Conservation (phyloP, 768 basidiomycete species). For the Mycena sanguinolenta region DNA sequence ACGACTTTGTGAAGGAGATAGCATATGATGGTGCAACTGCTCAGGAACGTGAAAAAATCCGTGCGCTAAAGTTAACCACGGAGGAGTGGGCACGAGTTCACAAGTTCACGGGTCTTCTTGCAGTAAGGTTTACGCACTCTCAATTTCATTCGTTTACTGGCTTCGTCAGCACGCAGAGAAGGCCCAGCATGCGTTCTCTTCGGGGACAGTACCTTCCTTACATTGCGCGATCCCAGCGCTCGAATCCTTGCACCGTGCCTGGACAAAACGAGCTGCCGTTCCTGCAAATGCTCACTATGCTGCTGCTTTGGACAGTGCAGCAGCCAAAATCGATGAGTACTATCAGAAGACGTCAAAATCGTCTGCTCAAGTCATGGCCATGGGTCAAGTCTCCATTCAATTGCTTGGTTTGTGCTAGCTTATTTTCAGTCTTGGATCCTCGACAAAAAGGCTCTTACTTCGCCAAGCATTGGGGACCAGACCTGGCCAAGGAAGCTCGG, state of each 20-base stretch:
- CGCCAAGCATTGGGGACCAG: background rate
- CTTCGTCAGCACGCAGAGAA: constrained; percentile 43
- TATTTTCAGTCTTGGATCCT: background rate
- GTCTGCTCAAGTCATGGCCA: constrained; percentile 42
- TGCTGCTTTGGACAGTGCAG: constrained; percentile 40
- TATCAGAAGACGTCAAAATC: constrained; percentile 41
- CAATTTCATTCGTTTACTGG: background rate
- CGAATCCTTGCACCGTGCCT: constrained; percentile 46
- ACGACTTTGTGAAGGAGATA: constrained; percentile 44
- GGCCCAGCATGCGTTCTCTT: constrained; percentile 51
- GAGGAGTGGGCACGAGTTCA: constrained; percentile 45
- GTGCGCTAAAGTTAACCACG: constrained; percentile 33
- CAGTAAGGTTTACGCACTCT: constrained; percentile 30
- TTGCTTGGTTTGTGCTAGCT: background rate
- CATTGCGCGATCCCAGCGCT: constrained; percentile 49
- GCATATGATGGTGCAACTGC: constrained; percentile 40
- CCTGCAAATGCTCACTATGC: constrained; percentile 39
- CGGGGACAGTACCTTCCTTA: constrained; percentile 44
- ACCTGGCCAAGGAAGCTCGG: background rate
- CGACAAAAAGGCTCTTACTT: background rate
- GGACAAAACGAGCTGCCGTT: constrained; percentile 33
- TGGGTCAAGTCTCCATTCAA: constrained; percentile 43
- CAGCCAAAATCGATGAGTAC: constrained; percentile 46
- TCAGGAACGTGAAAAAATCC: constrained; percentile 42
- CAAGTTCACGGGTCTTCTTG: constrained; percentile 37